Conservation (phyloP, 768 basidiomycete genomes). For the Rhodosporidiobolus odoratus region DNA sequence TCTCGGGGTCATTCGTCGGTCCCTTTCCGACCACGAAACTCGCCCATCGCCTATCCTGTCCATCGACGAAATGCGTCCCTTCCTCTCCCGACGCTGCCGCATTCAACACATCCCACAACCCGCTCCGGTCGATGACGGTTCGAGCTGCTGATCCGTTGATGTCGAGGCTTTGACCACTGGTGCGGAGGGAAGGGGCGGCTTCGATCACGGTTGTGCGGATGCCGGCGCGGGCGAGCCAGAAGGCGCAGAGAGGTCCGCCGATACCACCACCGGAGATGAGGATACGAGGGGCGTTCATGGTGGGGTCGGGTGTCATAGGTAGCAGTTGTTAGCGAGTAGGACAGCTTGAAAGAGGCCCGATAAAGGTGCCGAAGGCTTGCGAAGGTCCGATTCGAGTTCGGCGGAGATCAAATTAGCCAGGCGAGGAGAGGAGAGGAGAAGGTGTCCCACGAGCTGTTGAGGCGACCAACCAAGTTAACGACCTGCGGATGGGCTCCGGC, state of each 20-base stretch:
- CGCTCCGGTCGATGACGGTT: neutral
- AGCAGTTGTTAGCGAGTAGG: too few relatives aligned
- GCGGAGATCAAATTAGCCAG: too few relatives aligned
- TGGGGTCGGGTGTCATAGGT: too few relatives aligned
- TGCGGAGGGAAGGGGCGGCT: neutral
- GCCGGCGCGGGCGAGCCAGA: neutral
- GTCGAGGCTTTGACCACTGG: neutral
- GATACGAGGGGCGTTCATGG: too few relatives aligned
- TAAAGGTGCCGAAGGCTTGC: too few relatives aligned
- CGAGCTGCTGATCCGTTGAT: neutral
- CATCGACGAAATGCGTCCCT: neutral
- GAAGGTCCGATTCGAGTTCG: too few relatives aligned
- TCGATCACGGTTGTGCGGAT: neutral
- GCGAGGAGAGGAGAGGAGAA: too few relatives aligned
- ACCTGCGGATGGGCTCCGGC: too few relatives aligned
- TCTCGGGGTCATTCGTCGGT: neutral
- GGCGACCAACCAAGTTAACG: too few relatives aligned
- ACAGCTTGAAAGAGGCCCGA: too few relatives aligned
- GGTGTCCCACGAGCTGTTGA: too few relatives aligned
- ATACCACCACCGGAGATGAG: neutral
- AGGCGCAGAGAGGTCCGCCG: neutral
- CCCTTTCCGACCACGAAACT: neutral
- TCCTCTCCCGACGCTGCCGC: constrained; percentile 1
- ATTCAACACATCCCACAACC: neutral
- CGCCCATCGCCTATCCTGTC: neutral